Conservation (phyloP, 768 basidiomycete species). For the Mycena epipterygia region DNA sequence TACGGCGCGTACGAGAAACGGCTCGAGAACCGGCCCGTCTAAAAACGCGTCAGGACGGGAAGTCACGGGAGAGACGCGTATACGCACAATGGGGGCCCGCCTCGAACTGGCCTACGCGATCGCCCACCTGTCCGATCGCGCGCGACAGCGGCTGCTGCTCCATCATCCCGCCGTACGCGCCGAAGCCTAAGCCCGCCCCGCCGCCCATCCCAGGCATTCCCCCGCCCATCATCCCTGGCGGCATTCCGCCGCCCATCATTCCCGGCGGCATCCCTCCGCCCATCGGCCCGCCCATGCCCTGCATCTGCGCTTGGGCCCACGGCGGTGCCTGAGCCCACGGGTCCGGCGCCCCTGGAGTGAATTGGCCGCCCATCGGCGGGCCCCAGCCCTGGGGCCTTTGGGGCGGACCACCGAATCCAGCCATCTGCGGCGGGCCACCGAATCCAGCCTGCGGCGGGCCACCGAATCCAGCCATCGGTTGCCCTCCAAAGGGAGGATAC, state of each 20-base stretch:
- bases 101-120: conserved; percentile 31
- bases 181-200: conserved; percentile 19
- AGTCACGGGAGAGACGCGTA: not conserved
- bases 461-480: conserved; percentile 17
- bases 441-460: too few species aligned
- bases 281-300: conserved; percentile 21
- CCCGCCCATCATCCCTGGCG: conserved; percentile 10
- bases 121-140: conserved; percentile 34
- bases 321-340: conserved; percentile 30
- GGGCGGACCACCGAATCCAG: too few species aligned
- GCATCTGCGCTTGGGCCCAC: conserved; percentile 9
- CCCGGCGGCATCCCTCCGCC: conserved; percentile 8
- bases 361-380: conserved; percentile 8
- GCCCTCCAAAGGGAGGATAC: conserved; percentile 22
- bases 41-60: conserved; percentile 30
- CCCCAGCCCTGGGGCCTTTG: conserved; percentile 10
- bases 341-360: conserved; percentile 22
- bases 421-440: not conserved
- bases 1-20: conserved; percentile 67
- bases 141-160: conserved; percentile 30
- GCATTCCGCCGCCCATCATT: conserved; percentile 25
- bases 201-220: not conserved
- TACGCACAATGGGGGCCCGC: conserved; percentile 33
- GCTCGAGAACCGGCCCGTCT: conserved; percentile 82
- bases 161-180: conserved; percentile 25